Percentiles rank a stretch among this genome's conserved stretches.
Conservation (phyloP, 805 yeast genomes). For the Jamesozyma piceae region DNA sequence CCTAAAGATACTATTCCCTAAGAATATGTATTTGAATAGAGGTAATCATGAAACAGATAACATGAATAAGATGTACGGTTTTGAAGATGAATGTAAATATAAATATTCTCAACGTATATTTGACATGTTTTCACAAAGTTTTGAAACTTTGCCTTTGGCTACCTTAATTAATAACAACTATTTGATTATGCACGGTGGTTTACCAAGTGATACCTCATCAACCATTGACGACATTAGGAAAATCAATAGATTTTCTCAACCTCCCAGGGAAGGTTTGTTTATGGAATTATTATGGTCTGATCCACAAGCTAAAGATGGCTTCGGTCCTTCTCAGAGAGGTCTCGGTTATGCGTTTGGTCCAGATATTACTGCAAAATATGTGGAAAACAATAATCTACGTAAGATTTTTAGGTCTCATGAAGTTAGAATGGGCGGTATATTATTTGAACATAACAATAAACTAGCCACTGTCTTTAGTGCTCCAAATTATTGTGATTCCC, state of each 20-base stretch:
- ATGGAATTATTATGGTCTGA: slow-evolving; percentile 98
- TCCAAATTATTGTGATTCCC: slow-evolving; percentile 91
- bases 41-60: slow-evolving; percentile 96
- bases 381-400: slow-evolving; percentile 58
- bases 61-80: slow-evolving; percentile 95
- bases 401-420: slow-evolving; percentile 91
- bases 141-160: slow-evolving; percentile 79
- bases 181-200: slow-evolving; percentile 91
- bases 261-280: slow-evolving; percentile 83
- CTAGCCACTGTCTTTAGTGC: slow-evolving; percentile 95
- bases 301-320: slow-evolving; percentile 72
- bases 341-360: slow-evolving; percentile 96
- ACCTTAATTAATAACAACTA: slow-evolving; percentile 69
- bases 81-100: slow-evolving; percentile 88
- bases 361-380: slow-evolving; percentile 75
- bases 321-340: slow-evolving; percentile 87
- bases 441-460: slow-evolving; percentile 75
- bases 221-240: slow-evolving; percentile 65
- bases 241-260: slow-evolving; percentile 70
- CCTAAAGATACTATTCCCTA: slow-evolving; percentile 69
- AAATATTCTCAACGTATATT: slow-evolving; percentile 77
- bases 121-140: slow-evolving; percentile 76
- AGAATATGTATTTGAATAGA: slow-evolving; percentile 64
- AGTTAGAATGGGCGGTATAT: slow-evolving; percentile 86
- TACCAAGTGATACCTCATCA: slow-evolving; percentile 68